Percentiles rank a stretch among this genome's conserved stretches.
Evolutionary conservation across 2,329 filamentous ascomycete species (phyloP).

Genomic region (Alternaria atra): DNA sequence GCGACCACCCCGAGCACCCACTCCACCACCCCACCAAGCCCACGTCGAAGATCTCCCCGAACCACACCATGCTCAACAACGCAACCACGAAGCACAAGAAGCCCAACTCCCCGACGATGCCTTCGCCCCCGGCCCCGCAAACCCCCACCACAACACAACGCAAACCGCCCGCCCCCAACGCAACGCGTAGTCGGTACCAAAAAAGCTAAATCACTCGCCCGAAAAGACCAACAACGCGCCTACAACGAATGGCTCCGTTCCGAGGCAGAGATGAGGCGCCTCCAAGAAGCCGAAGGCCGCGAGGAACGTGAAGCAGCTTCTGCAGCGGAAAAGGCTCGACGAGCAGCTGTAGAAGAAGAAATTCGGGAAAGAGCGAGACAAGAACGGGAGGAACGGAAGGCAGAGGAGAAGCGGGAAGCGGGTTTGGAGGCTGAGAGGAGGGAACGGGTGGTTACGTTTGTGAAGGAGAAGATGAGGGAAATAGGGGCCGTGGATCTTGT

Average conservation of each 20-base stretch:
- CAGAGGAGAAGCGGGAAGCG: conserved; percentile 51
- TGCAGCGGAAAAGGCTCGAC: conserved; percentile 50
- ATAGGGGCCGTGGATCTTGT: conserved; percentile 47
- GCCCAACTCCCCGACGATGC: conserved; percentile 22
- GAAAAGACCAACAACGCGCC: conserved; percentile 53
- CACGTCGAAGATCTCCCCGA: conserved; percentile 15
- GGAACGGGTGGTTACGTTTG: conserved; percentile 43
- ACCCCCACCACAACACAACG: conserved; percentile 22
- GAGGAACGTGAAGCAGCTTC: conserved; percentile 57
- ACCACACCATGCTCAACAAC: neutral
- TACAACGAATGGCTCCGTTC: conserved; percentile 62
- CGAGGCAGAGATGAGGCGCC: conserved; percentile 58
- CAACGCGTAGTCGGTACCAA: conserved; percentile 57
- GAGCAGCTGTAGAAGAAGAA: conserved; percentile 54
- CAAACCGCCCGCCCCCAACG: conserved; percentile 32
- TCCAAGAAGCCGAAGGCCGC: conserved; percentile 53
- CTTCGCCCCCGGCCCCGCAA: conserved; percentile 43
- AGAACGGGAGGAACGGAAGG: conserved; percentile 52
- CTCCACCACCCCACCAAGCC: conserved; percentile 34
- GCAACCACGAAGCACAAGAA: conserved; percentile 4
- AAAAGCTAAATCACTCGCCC: conserved; percentile 59
- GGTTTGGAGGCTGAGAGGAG: conserved; percentile 41
- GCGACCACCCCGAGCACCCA: conserved; percentile 33
- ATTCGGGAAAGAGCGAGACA: conserved; percentile 53
- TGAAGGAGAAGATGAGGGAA: conserved; percentile 34